Evolutionary conservation across 805 yeast genomes (phyloP).

Genomic region (Trichomonascus vanleenenianus): DNA sequence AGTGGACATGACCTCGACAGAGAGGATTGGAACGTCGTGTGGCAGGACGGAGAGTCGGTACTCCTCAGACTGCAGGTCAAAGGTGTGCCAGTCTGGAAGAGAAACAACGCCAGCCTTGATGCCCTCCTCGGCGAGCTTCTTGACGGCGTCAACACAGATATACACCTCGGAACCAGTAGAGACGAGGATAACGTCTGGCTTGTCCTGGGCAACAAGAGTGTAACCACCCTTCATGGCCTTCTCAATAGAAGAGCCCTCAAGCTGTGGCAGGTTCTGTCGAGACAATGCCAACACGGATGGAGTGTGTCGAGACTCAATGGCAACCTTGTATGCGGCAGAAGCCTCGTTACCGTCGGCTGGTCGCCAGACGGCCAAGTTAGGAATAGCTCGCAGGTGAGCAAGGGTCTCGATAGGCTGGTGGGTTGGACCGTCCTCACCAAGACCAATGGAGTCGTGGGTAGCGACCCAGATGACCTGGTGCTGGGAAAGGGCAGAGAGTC

Average conservation of each 20-base stretch:
- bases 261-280: conserved; percentile 80
- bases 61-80: conserved; percentile 73
- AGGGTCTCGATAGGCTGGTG: conserved; percentile 49
- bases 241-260: conserved; percentile 86
- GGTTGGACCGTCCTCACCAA: conserved; percentile 53
- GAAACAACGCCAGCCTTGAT: conserved; percentile 79
- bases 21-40: conserved; percentile 86
- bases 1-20: conserved; percentile 89
- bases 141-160: conserved; percentile 74
- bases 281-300: conserved; percentile 69
- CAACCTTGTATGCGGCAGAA: conserved; percentile 49
- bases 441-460: conserved; percentile 51
- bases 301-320: conserved; percentile 49
- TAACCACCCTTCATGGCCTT: conserved; percentile 95
- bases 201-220: conserved; percentile 50
- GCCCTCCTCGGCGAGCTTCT: conserved; percentile 57
- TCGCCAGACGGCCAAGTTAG: conserved; percentile 42
- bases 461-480: conserved; percentile 44
- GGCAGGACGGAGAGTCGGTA: conserved; percentile 86
- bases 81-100: conserved; percentile 85
- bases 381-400: conserved; percentile 44
- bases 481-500: conserved; percentile 41
- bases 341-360: conserved; percentile 49
- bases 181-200: conserved; percentile 66
- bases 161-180: conserved; percentile 95